Conservation (phyloP, 2,329 filamentous ascomycete genomes). For the Fonsecaea pugnacius region DNA sequence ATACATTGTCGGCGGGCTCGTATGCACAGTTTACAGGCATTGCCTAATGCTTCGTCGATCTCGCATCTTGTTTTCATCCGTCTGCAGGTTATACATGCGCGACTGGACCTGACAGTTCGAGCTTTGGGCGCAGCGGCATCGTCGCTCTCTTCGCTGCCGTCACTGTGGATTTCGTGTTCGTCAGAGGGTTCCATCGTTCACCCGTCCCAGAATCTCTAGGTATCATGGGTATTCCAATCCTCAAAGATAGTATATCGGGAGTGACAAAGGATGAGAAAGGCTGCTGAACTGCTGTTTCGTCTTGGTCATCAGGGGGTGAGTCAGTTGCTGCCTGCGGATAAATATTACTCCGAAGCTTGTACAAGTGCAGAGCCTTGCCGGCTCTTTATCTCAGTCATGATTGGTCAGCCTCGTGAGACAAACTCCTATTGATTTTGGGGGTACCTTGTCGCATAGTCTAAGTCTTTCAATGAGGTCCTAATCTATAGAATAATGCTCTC, state of each 20-base stretch:
- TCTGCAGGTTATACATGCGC: conserved; percentile 76
- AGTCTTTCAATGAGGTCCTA: not conserved
- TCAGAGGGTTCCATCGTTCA: conserved; percentile 15
- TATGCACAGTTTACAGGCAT: conserved; percentile 72
- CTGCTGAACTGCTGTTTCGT: not conserved
- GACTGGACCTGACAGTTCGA: conserved; percentile 38
- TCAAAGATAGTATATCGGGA: not conserved
- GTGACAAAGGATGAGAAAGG: not conserved
- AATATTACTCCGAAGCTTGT: not conserved
- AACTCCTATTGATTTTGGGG: not conserved
- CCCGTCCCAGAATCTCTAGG: not conserved
- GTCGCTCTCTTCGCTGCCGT: conserved; percentile 31
- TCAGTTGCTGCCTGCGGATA: conserved; percentile 10
- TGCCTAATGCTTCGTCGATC: conserved; percentile 66
- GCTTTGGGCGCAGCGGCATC: conserved; percentile 16
- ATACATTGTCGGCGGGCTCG: conserved; percentile 77
- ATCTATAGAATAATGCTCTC: not conserved
- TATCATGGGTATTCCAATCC: not conserved
- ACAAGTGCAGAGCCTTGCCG: not conserved
- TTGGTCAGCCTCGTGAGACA: conserved; percentile 2
- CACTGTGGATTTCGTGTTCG: conserved; percentile 23
- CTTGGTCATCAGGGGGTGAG: not conserved
- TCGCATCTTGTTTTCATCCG: conserved; percentile 86
- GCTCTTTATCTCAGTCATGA: not conserved
- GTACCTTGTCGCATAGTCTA: not conserved